Conservation (phyloP, 148 eudicot genomes). For the Tetragonia tetragonoides region DNA sequence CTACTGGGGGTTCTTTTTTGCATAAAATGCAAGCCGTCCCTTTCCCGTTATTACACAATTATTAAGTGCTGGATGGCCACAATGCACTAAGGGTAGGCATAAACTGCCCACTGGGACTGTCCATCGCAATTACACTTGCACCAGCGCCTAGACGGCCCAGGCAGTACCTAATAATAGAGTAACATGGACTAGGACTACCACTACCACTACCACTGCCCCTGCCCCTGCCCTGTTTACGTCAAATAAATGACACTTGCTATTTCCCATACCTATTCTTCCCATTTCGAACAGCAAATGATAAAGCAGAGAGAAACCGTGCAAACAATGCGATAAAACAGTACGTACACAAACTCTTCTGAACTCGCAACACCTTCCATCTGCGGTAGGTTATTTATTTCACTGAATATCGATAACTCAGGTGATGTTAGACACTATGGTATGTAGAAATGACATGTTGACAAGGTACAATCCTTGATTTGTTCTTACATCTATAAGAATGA, state of each 20-base stretch:
- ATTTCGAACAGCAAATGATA: neutral
- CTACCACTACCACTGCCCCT: too few species aligned
- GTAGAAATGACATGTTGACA: neutral
- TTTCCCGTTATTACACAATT: neutral
- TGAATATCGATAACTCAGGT: neutral
- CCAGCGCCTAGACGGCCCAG: neutral
- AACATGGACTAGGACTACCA: too few species aligned
- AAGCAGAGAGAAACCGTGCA: neutral
- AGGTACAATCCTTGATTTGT: neutral
- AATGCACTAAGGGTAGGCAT: too few species aligned
- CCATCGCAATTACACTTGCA: neutral
- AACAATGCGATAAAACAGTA: too few species aligned
- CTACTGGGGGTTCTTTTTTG: neutral
- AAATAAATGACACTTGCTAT: too few species aligned
- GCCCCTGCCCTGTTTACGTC: too few species aligned
- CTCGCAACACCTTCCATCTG: neutral
- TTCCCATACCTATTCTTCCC: too few species aligned
- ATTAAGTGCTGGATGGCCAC: too few species aligned
- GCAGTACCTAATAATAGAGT: too few species aligned
- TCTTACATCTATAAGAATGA: slow-evolving; percentile 2
- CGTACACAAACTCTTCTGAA: neutral
- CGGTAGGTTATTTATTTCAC: neutral
- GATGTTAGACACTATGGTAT: neutral
- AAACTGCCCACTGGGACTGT: too few species aligned
- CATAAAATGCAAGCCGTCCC: neutral